Conservation (phyloP, 345 rosid genomes). For the Hibiscus mutabilis region DNA sequence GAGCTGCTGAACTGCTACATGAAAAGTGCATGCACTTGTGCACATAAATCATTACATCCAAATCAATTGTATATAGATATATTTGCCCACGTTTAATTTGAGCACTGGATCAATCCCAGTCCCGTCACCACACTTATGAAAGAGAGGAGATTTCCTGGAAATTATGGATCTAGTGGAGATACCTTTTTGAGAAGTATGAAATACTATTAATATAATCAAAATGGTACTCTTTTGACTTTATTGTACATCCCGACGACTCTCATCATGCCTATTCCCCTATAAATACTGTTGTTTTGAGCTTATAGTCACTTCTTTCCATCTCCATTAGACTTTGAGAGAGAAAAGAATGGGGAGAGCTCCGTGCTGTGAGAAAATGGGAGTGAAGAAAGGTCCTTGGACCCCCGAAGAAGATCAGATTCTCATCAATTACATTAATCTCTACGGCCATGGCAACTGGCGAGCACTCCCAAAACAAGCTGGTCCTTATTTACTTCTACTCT, state of each 20-base stretch:
- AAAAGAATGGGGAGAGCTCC: conserved; percentile 49
- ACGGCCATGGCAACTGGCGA: conserved; percentile 61
- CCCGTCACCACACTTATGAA: background rate
- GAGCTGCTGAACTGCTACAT: background rate
- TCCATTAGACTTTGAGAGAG: background rate
- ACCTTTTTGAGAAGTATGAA: background rate
- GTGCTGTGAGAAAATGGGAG: conserved; percentile 51
- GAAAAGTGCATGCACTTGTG: background rate
- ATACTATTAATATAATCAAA: background rate
- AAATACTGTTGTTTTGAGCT: conserved; percentile 8
- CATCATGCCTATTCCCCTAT: background rate
- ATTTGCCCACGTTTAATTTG: conserved; percentile 8
- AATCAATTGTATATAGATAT: background rate
- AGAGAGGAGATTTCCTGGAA: background rate
- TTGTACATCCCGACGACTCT: background rate
- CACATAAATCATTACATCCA: background rate
- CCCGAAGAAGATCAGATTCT: conserved; percentile 54
- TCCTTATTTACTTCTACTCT: background rate
- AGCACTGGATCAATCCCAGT: background rate
- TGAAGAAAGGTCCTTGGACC: conserved; percentile 67
- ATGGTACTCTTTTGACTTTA: background rate
- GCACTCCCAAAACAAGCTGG: conserved; percentile 61
- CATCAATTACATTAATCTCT: conserved; percentile 36
- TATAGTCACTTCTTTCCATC: background rate
- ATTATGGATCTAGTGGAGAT: background rate